Base-by-base conservation (phyloP, 2,329 filamentous ascomycete species). In the Colletotrichum sp. region DNA sequence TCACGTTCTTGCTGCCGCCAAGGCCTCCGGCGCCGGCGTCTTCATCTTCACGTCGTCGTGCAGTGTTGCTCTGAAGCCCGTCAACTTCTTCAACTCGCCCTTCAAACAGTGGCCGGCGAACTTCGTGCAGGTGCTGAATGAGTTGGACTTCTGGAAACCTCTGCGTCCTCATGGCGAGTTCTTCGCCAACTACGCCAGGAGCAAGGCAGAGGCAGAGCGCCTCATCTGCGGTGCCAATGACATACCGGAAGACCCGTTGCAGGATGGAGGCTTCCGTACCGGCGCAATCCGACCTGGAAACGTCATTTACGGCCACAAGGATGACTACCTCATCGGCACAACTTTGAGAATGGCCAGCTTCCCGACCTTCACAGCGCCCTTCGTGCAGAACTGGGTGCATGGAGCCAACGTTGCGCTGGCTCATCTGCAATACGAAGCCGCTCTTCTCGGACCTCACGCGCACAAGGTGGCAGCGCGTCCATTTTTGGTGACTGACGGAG, bases 261-360 rank as follows among this genome's bases (percentile, higher is more conserved):
- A 79, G 10, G 30, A 70, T 74, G 65, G 76, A 39, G 72, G 81
- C 9, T 89, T 92, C 80, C 86, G 89, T 12, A 91, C 90, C 0
- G 90, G 90, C 9, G 84, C 85, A 64, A 88, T 92, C 77, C 86
- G 90, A 3, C 90, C 90, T 1, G 86, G 87, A 15, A 90, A 90
- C 77, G 87, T 85, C 32, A 86, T 91, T 61, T 91, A 91, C 78
- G 90, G 89, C 6, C 85, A 86, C 74, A 83, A 85, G 16, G 84
- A 82, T 52, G 87, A 90, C 77, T 82, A 83, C 24, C 78, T 89
- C 26, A 81, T 87, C 4, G 86, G 84, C 5, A 71, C 80, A 7
- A 84, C 86, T 67, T 79, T 90, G 16, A 82, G 79, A n/a, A 75
- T 79, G 18, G 82, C 85, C 30, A 82, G 80, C 13, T 80, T 83